phyloP scores from a whole-genome alignment of 2,329 filamentous ascomycete species.

The Scedosporium aurantiacum region DNA sequence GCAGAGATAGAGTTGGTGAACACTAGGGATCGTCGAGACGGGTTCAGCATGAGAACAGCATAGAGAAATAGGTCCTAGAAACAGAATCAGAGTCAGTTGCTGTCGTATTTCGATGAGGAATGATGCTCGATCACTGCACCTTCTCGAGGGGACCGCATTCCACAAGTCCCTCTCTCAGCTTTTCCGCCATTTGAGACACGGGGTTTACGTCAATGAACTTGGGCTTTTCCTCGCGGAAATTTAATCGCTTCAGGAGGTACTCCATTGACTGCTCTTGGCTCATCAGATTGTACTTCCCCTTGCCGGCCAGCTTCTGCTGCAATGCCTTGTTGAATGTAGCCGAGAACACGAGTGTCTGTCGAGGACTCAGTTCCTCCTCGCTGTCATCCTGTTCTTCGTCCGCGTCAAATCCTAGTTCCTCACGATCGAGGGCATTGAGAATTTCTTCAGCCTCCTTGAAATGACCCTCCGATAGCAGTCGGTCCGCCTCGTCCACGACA shows the following conservation, averaged over 20 bases:
- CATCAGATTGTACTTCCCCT: constrained; percentile 45
- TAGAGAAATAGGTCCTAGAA: constrained; percentile 81
- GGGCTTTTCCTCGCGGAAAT: constrained; percentile 73
- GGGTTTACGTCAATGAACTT: constrained; percentile 92
- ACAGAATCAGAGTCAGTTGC: constrained; percentile 1
- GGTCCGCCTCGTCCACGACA: constrained; percentile 88
- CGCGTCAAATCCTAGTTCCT: constrained; percentile 39
- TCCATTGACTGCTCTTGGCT: constrained; percentile 73
- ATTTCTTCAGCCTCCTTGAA: constrained; percentile 94
- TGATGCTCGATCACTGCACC: constrained; percentile 29
- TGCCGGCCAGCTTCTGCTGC: constrained; percentile 82
- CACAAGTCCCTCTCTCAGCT: constrained; percentile 77
- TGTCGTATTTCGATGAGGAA: neutral
- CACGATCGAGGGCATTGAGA: constrained; percentile 63
- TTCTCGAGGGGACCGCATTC: constrained; percentile 93
- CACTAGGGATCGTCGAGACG: constrained; percentile 69
- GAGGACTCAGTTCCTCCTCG: constrained; percentile 31
- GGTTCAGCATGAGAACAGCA: constrained; percentile 70
- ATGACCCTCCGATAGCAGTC: constrained; percentile 81
- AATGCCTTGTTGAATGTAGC: constrained; percentile 88
- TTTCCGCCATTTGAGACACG: constrained; percentile 73
- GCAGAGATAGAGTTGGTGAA: constrained; percentile 96
- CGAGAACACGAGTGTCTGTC: constrained; percentile 92
- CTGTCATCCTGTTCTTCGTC: constrained; percentile 36
- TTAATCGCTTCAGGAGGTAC: constrained; percentile 80